phyloP scores from a whole-genome alignment of 495 filamentous ascomycete species.

The Antarctomyces pellizariae region DNA sequence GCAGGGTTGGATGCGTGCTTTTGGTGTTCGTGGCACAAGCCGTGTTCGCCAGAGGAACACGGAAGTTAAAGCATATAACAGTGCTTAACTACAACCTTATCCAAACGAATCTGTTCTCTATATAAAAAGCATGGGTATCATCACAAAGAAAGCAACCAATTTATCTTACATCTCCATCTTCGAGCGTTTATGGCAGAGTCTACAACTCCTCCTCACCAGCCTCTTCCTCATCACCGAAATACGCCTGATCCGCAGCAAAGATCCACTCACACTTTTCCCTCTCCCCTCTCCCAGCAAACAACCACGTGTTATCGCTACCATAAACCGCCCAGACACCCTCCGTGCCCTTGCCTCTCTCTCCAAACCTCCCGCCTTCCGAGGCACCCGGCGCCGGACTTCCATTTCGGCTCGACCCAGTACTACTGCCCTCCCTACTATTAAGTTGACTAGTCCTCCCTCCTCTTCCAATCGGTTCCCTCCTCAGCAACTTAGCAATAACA shows the following conservation, averaged over 20 bases:
- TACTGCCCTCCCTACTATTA: constrained; percentile 14
- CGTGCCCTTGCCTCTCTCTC: constrained; percentile 19
- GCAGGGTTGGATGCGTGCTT: too few species aligned
- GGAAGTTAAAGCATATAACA: too few species aligned
- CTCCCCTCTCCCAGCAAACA: constrained; percentile 76
- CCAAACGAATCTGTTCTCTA: too few species aligned
- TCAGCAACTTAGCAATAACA: constrained; percentile 56
- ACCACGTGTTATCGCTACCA: constrained; percentile 75
- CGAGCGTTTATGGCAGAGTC: too few species aligned
- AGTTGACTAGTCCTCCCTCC: constrained; percentile 12
- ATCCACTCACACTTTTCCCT: constrained; percentile 91
- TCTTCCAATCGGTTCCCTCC: constrained; percentile 11
- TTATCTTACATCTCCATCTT: too few species aligned
- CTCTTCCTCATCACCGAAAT: too few species aligned
- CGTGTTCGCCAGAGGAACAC: too few species aligned
- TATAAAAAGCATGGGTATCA: too few species aligned
- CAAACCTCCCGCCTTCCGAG: constrained; percentile 16
- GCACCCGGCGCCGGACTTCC: constrained; percentile 7
- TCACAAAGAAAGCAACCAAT: too few species aligned
- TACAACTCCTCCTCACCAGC: too few species aligned
- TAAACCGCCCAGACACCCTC: constrained; percentile 81
- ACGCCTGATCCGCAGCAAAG: constrained; percentile 40
- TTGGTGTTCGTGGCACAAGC: too few species aligned
- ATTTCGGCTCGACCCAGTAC: constrained; percentile 6
- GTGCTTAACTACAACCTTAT: too few species aligned